phyloP scores from a whole-genome alignment of 2,329 filamentous ascomycete species.

The Botrytis medusae region DNA sequence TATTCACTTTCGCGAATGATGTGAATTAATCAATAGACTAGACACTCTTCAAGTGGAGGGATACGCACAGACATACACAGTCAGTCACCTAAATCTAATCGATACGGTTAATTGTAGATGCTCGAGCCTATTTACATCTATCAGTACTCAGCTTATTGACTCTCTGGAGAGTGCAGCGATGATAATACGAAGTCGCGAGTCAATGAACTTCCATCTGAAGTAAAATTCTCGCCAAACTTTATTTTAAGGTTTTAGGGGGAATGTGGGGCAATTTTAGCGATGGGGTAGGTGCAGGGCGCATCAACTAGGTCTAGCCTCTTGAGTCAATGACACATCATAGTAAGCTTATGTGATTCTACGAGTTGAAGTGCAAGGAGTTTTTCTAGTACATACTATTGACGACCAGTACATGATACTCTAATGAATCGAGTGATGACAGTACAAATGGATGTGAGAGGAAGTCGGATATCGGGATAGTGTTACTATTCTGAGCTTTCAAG shows the following conservation, averaged over 20 bases:
- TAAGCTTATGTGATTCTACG: not conserved
- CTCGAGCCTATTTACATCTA: not conserved
- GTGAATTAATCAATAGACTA: not conserved
- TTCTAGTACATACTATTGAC: not conserved
- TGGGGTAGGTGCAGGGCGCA: not conserved
- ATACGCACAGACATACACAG: not conserved
- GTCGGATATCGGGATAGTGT: not conserved
- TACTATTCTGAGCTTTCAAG: not conserved
- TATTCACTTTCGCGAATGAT: not conserved
- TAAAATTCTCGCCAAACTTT: not conserved
- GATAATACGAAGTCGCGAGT: not conserved
- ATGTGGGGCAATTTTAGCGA: not conserved
- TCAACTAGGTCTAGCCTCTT: not conserved
- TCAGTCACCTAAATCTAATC: not conserved
- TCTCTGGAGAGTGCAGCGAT: not conserved
- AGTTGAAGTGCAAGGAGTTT: accelerated
- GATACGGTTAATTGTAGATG: not conserved
- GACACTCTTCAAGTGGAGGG: not conserved
- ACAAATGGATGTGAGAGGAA: not conserved
- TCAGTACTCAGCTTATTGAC: not conserved
- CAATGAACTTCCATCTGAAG: not conserved
- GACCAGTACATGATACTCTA: not conserved
- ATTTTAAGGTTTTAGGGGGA: not conserved
- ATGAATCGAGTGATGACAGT: not conserved
- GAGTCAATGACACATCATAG: not conserved